Evolutionary conservation across 1,139 yeast species (phyloP).

Genomic region (Debaryomyces psychrophilus): DNA sequence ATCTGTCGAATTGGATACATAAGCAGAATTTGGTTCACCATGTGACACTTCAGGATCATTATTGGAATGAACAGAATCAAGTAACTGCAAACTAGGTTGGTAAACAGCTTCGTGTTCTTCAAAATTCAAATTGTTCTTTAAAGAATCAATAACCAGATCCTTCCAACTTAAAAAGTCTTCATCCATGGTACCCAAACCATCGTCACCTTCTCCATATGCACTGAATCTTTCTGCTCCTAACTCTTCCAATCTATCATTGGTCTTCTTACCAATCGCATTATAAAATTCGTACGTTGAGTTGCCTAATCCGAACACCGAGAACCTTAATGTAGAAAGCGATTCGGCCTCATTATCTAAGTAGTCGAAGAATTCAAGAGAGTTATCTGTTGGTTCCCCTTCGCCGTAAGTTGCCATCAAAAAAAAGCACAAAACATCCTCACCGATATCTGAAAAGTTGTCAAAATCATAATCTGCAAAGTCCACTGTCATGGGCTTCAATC

Average conservation of each 20-base stretch:
- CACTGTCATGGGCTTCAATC: slow-evolving; percentile 80
- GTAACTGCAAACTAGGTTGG: slow-evolving; percentile 69
- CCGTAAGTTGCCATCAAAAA: slow-evolving; percentile 93
- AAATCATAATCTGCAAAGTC: slow-evolving; percentile 85
- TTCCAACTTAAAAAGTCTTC: slow-evolving; percentile 96
- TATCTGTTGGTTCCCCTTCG: slow-evolving; percentile 98
- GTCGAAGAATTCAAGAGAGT: slow-evolving; percentile 74
- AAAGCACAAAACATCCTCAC: slow-evolving; percentile 58
- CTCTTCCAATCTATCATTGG: slow-evolving; percentile 47
- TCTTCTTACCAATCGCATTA: slow-evolving; percentile 77
- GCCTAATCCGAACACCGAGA: slow-evolving; percentile 85
- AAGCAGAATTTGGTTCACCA: slow-evolving; percentile 83
- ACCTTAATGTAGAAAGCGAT: slow-evolving; percentile 64
- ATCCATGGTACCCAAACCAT: slow-evolving; percentile 91
- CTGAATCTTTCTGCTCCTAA: slow-evolving; percentile 78
- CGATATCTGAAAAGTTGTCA: slow-evolving; percentile 65
- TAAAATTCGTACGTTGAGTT: slow-evolving; percentile 91
- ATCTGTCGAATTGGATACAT: slow-evolving; percentile 45
- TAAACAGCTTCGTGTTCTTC: slow-evolving; percentile 78
- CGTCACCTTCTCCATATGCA: slow-evolving; percentile 87
- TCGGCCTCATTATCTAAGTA: slow-evolving; percentile 62
- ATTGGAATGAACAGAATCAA: slow-evolving; percentile 32
- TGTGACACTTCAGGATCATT: slow-evolving; percentile 56
- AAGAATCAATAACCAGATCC: slow-evolving; percentile 67
- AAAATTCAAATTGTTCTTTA: slow-evolving; percentile 65